Conservation (phyloP, 495 filamentous ascomycete genomes). For the Penicillium riverlandense region DNA sequence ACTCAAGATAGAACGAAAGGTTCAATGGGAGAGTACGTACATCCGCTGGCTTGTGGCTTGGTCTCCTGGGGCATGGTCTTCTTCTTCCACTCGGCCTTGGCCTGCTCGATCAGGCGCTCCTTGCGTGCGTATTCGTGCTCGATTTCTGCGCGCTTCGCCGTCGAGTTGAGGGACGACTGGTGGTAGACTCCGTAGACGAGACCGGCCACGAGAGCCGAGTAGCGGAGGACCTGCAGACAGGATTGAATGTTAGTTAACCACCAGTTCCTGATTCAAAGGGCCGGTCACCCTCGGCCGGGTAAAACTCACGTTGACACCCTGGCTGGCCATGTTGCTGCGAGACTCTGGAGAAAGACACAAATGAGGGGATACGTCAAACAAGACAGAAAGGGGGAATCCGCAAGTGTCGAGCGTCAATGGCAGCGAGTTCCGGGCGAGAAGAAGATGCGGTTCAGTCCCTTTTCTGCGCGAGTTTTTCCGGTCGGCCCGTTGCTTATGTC, state of each 20-base stretch:
- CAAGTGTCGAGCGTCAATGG: slow-evolving; percentile 37
- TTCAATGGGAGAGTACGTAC: slow-evolving; percentile 41
- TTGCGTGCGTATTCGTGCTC: slow-evolving; percentile 82
- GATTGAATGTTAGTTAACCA: slow-evolving; percentile 13
- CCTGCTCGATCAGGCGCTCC: slow-evolving; percentile 78
- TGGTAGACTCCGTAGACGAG: slow-evolving; percentile 89
- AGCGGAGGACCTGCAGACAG: slow-evolving; percentile 77
- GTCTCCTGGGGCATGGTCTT: slow-evolving; percentile 51
- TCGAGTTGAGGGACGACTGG: slow-evolving; percentile 65
- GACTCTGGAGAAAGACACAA: slow-evolving; percentile 16
- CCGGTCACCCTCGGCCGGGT: slow-evolving; percentile 6
- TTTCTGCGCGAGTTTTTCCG: slow-evolving; percentile 48
- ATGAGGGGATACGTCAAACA: slow-evolving; percentile 14
- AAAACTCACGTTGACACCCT: slow-evolving; percentile 45
- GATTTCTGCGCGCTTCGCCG: slow-evolving; percentile 56
- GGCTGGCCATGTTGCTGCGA: slow-evolving; percentile 35
- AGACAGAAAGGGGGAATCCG: slow-evolving; percentile 27
- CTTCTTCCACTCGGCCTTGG: slow-evolving; percentile 84
- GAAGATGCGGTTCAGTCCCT: slow-evolving; percentile 37
- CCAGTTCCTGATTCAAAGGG: slow-evolving; percentile 10
- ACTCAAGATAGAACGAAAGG: no score
- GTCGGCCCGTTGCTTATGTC: slow-evolving; percentile 39
- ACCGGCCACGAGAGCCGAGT: slow-evolving; percentile 79
- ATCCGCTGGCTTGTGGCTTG: slow-evolving; percentile 40
- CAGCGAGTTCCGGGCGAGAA: slow-evolving; percentile 28